Percentiles rank a stretch among this genome's conserved stretches.
phyloP scores from a whole-genome alignment of 805 yeast genomes.

The Metschnikowia peoriensis region DNA sequence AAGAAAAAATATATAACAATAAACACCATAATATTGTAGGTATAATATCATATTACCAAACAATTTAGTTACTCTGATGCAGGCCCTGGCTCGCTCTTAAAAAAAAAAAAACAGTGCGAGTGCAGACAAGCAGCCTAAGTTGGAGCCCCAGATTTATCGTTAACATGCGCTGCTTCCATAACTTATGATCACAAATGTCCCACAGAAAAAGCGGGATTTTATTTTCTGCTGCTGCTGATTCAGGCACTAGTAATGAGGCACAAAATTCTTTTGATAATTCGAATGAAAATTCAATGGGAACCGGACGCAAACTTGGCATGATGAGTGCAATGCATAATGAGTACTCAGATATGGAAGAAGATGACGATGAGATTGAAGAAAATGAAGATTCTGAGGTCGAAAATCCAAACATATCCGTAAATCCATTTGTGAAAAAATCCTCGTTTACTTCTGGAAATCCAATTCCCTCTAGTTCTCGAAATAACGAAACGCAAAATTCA shows the following conservation, averaged over 20 bases:
- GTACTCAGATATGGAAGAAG: slow-evolving; percentile 17
- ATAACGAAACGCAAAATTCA: neutral
- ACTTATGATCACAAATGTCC: slow-evolving; percentile 1
- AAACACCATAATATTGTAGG: no score
- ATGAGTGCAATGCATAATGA: slow-evolving; percentile 10
- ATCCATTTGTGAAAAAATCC: neutral
- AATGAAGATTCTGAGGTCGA: neutral
- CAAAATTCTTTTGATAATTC: neutral
- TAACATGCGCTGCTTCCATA: neutral
- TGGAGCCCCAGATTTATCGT: neutral
- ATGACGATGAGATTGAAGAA: slow-evolving; percentile 1
- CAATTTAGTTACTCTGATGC: neutral
- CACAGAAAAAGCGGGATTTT: neutral
- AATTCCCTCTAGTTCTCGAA: neutral
- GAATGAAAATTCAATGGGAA: no score
- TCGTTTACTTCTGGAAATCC: neutral
- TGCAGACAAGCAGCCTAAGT: neutral
- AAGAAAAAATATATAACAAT: no score
- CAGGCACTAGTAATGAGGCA: neutral
- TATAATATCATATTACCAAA: neutral
- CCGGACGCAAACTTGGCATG: neutral
- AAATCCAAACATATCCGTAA: no score
- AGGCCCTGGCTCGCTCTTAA: neutral
- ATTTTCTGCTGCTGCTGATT: slow-evolving; percentile 1
- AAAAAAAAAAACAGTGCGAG: neutral